Percentiles rank a stretch among this genome's conserved stretches.
Evolutionary conservation across 345 rosid species (phyloP).

Genomic region (Raphanus sativus): DNA sequence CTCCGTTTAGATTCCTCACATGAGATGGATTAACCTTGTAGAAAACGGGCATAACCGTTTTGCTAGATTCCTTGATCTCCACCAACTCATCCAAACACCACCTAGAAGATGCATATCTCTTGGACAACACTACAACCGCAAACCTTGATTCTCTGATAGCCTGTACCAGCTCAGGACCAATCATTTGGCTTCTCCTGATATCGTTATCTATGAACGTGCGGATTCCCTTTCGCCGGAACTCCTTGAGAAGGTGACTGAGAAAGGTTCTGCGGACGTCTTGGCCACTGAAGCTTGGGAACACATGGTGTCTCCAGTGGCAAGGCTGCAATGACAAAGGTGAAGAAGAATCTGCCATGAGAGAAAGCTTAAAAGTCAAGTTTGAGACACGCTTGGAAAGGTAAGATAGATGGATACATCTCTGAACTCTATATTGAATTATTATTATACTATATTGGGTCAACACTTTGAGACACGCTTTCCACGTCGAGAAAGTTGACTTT

Average conservation of each 20-base stretch:
- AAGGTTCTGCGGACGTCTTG: not conserved
- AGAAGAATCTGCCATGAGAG: not conserved
- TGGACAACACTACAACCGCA: not conserved
- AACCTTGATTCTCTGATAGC: not conserved
- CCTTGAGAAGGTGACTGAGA: not conserved
- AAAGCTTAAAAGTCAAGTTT: not conserved
- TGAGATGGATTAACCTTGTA: not conserved
- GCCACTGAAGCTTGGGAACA: not conserved
- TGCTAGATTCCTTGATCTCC: not conserved
- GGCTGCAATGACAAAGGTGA: not conserved
- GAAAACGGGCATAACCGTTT: not conserved
- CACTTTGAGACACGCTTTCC: not conserved
- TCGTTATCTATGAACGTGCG: not conserved
- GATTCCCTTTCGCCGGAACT: not conserved
- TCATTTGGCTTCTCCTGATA: not conserved
- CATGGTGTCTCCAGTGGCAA: not conserved
- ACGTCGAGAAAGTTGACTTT: not conserved
- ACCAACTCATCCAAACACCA: not conserved
- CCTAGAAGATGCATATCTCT: not conserved
- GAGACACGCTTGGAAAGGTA: not conserved
- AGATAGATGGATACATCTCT: not conserved
- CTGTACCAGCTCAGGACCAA: not conserved
- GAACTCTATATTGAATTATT: not conserved
- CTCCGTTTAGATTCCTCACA: not conserved
- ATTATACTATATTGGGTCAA: too few species aligned